phyloP scores from a whole-genome alignment of 2,329 filamentous ascomycete species.

The Hypomyces rosellus region DNA sequence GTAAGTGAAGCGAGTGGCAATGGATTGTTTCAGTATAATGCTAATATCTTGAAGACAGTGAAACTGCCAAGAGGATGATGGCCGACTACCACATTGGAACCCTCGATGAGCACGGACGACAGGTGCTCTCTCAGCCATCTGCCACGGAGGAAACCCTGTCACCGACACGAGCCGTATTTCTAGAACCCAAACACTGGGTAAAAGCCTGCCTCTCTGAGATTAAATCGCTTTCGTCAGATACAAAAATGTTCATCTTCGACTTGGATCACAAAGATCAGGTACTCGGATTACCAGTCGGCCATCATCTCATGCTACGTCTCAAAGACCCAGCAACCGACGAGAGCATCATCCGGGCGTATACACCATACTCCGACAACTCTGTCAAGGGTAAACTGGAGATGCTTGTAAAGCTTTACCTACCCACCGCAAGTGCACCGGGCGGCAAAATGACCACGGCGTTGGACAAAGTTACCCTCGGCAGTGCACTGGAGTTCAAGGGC shows the following conservation, averaged over 20 bases:
- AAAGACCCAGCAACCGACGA: constrained; percentile 41
- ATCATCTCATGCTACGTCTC: constrained; percentile 79
- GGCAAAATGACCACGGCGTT: constrained; percentile 42
- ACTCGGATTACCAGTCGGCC: constrained; percentile 74
- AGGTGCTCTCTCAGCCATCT: constrained; percentile 39
- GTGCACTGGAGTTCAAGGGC: constrained; percentile 46
- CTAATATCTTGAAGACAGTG: constrained; percentile 59
- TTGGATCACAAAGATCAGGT: constrained; percentile 65
- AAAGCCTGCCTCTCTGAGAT: constrained; percentile 65
- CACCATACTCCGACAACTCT: constrained; percentile 41
- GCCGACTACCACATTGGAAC: constrained; percentile 75
- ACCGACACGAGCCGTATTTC: constrained; percentile 55
- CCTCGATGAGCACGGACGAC: constrained; percentile 53
- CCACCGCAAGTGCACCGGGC: constrained; percentile 14
- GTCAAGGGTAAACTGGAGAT: constrained; percentile 45
- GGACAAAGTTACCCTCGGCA: constrained; percentile 38
- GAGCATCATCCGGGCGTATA: constrained; percentile 67
- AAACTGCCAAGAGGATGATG: constrained; percentile 91
- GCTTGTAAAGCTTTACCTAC: constrained; percentile 44
- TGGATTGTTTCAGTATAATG: neutral
- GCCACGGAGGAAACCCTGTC: constrained; percentile 28
- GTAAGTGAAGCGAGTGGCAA: constrained; percentile 44
- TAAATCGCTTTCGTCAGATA: constrained; percentile 66
- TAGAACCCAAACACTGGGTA: constrained; percentile 67
- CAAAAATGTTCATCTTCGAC: constrained; percentile 72